A percentile compares a stretch with the other conserved stretches of the same genome.
Conservation (phyloP, 352 stramenopile species). For the Globisporangium recalcitrans region DNA sequence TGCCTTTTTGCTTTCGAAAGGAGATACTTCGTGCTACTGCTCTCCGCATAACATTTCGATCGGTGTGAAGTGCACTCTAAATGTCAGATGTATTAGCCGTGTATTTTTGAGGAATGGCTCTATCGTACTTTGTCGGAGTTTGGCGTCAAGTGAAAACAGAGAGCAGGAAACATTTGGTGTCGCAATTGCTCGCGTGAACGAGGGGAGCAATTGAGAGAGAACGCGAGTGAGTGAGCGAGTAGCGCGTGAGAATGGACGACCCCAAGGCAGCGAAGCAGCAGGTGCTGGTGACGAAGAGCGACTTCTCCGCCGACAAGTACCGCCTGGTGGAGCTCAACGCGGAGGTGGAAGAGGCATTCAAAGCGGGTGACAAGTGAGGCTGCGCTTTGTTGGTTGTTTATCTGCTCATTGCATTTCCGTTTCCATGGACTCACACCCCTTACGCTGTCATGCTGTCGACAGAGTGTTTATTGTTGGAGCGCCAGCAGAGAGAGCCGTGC, state of each 20-base stretch:
- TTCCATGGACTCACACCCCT: background rate
- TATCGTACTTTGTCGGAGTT: conserved; percentile 2
- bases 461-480: conserved; percentile 68
- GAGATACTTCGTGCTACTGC: background rate
- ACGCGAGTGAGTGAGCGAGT: background rate
- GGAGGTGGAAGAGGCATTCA: conserved; percentile 57
- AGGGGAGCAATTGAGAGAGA: background rate
- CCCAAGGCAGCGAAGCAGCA: conserved; percentile 5
- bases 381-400: background rate
- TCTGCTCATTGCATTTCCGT: background rate
- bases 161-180: background rate
- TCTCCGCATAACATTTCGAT: background rate
- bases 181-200: background rate
- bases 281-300: conserved; percentile 42
- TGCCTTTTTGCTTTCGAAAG: conserved; percentile 9
- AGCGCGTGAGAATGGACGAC: background rate
- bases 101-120: background rate
- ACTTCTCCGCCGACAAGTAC: conserved; percentile 55
- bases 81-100: background rate
- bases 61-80: background rate
- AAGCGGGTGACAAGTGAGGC: conserved; percentile 37
- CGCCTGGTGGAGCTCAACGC: conserved; percentile 56
- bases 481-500: conserved; percentile 45
- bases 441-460: too few species aligned
- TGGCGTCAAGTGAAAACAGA: conserved; percentile 6